phyloP scores from a whole-genome alignment of 371 early-diverging fungal species.

The Circinella umbellata region DNA sequence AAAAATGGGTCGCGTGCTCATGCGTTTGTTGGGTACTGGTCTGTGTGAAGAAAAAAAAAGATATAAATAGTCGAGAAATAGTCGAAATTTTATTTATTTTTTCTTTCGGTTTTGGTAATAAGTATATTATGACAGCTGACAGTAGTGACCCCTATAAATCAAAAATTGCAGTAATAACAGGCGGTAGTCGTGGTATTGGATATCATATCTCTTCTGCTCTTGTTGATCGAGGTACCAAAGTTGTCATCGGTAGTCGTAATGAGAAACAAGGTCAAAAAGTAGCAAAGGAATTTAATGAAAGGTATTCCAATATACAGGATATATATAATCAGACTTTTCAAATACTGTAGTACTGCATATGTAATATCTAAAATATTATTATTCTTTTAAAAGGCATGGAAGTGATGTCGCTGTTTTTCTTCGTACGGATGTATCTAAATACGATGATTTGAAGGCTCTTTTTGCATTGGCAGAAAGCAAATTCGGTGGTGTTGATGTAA shows the following conservation, averaged over 20 bases:
- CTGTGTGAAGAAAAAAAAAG: no score
- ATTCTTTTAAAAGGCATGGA: no score
- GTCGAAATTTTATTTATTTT: no score
- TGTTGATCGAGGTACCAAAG: constrained; percentile 52
- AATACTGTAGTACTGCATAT: neutral
- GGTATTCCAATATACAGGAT: neutral
- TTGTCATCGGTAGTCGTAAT: constrained; percentile 67
- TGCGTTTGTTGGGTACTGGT: no score
- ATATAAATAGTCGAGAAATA: no score
- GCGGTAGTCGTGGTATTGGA: constrained; percentile 66
- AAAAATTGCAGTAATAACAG: constrained; percentile 73
- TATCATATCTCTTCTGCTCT: constrained; percentile 53
- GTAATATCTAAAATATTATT: neutral
- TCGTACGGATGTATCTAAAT: constrained; percentile 66
- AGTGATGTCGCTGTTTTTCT: constrained; percentile 46
- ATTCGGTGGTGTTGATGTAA: constrained; percentile 67
- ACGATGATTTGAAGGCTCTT: constrained; percentile 45
- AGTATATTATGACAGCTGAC: no score
- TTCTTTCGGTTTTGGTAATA: no score
- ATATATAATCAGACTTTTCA: neutral
- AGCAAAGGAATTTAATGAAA: constrained; percentile 42
- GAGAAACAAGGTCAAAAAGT: constrained; percentile 44
- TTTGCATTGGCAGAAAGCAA: constrained; percentile 52
- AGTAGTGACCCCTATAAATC: neutral
- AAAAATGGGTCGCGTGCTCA: no score